These are phyloP conservation scores for Podosphaera aphanis DNA, from an alignment of 2,329 filamentous ascomycete species.

Conservation along the genomic window DNA sequence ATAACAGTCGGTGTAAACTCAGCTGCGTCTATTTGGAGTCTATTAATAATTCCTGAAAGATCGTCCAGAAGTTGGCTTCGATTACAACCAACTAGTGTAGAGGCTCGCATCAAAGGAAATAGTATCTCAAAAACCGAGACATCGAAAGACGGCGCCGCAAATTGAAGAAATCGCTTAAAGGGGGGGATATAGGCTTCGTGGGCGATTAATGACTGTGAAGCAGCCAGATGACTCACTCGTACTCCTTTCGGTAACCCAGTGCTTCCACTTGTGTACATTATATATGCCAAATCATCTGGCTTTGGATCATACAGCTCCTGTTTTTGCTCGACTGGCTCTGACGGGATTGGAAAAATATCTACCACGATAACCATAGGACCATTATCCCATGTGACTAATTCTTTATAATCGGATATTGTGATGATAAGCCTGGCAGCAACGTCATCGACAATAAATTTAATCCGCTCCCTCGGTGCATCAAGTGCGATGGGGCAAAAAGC, in stretches of 20 bases:
- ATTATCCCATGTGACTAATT: constrained; percentile 18
- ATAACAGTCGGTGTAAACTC: constrained; percentile 80
- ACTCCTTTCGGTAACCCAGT: constrained; percentile 82
- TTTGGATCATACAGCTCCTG: constrained; percentile 4
- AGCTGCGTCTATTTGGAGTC: constrained; percentile 52
- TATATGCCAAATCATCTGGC: constrained; percentile 39
- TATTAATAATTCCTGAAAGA: constrained; percentile 40
- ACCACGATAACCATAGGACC: constrained; percentile 19
- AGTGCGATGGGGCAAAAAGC: constrained; percentile 70
- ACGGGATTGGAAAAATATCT: constrained; percentile 15
- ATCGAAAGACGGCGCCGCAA: constrained; percentile 80
- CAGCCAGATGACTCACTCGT: constrained; percentile 54
- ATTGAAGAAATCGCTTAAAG: constrained; percentile 69
- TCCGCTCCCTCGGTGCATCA: constrained; percentile 52
- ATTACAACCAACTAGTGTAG: constrained; percentile 48
- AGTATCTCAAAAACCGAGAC: constrained; percentile 91
- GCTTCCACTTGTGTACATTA: constrained; percentile 85
- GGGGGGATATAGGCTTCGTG: constrained; percentile 55
- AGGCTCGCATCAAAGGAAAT: constrained; percentile 55
- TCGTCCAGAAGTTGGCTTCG: constrained; percentile 51
- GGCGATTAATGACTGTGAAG: constrained; percentile 58
- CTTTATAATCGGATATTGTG: constrained; percentile 27
- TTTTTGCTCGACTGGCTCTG: neutral
- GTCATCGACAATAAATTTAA: constrained; percentile 63
- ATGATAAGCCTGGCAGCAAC: constrained; percentile 46